These are phyloP conservation scores for Penicillium simplicissimum DNA, from an alignment of 495 filamentous ascomycete genomes.

Conservation along the genomic window DNA sequence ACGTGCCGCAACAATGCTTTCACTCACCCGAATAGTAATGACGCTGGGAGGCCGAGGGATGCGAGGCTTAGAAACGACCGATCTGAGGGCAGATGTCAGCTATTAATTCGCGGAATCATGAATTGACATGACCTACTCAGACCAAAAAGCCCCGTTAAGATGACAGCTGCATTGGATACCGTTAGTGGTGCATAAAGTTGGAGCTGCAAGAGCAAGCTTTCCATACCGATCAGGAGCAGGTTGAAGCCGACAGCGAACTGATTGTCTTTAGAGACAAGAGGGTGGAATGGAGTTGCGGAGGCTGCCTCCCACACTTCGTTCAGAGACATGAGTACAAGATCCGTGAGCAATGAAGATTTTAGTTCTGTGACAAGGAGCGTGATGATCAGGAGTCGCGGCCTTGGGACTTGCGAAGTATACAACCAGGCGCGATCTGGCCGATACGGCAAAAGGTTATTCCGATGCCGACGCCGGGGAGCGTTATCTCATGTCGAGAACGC, in stretches of 20 bases:
- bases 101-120: background rate
- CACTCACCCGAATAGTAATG: constrained; percentile 83
- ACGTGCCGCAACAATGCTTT: background rate
- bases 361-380: background rate
- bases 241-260: constrained; percentile 83
- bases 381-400: constrained; percentile 5
- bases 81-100: constrained; percentile 54
- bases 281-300: constrained; percentile 77
- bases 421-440: constrained; percentile 20
- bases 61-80: constrained; percentile 78
- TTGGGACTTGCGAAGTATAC: constrained; percentile 8
- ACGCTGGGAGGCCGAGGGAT: constrained; percentile 82
- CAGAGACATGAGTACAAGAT: constrained; percentile 59
- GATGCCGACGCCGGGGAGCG: constrained; percentile 13
- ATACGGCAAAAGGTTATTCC: constrained; percentile 22
- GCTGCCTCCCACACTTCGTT: constrained; percentile 89
- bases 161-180: constrained; percentile 43
- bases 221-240: constrained; percentile 67
- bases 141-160: constrained; percentile 72
- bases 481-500: constrained; percentile 13
- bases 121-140: constrained; percentile 64
- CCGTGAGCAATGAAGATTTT: background rate
- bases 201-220: constrained; percentile 6
- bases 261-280: constrained; percentile 74
- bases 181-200: constrained; percentile 21